phyloP scores from a whole-genome alignment of 768 basidiomycete genomes.

The Auricularia sp. region DNA sequence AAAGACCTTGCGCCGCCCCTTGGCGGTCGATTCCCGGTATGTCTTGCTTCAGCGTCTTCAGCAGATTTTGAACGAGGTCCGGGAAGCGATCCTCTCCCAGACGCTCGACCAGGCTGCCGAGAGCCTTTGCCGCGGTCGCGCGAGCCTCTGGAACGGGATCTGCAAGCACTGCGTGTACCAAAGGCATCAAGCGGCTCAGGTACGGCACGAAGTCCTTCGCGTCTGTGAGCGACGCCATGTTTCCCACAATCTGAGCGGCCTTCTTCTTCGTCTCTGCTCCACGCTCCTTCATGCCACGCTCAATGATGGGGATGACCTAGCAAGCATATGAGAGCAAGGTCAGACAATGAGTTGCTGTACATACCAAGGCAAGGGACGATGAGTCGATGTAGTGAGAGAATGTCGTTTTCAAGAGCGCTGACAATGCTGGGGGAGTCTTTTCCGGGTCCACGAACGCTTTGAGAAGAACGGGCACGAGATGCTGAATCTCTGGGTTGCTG shows the following conservation, averaged over 20 bases:
- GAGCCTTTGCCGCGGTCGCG: constrained; percentile 91
- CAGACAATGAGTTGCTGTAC: constrained; percentile 16
- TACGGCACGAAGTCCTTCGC: constrained; percentile 93
- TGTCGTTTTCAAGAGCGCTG: constrained; percentile 82
- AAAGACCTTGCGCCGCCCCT: constrained; percentile 94
- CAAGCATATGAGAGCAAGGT: constrained; percentile 2
- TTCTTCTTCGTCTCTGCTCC: constrained; percentile 92
- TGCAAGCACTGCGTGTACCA: constrained; percentile 85
- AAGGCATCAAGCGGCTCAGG: constrained; percentile 74
- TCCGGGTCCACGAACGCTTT: constrained; percentile 93
- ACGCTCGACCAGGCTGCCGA: constrained; percentile 94
- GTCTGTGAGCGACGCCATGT: constrained; percentile 81
- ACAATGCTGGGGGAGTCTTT: constrained; percentile 76
- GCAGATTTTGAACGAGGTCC: constrained; percentile 80
- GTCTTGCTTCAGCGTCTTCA: constrained; percentile 83
- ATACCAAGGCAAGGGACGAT: constrained; percentile 83
- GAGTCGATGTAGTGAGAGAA: constrained; percentile 98
- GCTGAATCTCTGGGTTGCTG: constrained; percentile 93
- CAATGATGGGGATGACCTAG: constrained; percentile 88
- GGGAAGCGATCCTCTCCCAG: constrained; percentile 93
- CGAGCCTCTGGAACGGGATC: constrained; percentile 98
- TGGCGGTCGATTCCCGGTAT: constrained; percentile 93
- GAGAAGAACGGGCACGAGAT: constrained; percentile 76
- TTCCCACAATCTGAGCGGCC: constrained; percentile 95
- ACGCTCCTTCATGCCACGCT: constrained; percentile 84